phyloP scores from a whole-genome alignment of 106 monocot genomes.

The Dendrobium officinale region DNA sequence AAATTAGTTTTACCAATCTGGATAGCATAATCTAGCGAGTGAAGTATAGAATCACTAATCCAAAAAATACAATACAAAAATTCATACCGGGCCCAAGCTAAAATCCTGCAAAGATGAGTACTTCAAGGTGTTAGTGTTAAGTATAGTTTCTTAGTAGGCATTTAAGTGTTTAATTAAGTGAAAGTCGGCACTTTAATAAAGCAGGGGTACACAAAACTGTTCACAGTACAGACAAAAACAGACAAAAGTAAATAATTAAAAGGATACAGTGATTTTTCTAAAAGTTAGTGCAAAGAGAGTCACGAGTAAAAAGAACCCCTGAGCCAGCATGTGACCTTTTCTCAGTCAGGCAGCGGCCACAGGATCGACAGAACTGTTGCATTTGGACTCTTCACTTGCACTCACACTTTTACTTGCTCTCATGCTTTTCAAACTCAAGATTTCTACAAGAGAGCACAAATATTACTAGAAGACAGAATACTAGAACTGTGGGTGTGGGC shows the following conservation, averaged over 20 bases:
- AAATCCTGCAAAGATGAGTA: neutral
- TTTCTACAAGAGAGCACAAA: too few relatives aligned
- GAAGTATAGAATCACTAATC: neutral
- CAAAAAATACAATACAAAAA: neutral
- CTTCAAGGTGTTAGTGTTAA: neutral
- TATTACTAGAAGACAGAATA: too few relatives aligned
- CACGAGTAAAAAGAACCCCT: conserved; percentile 19
- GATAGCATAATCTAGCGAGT: neutral
- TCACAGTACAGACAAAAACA: neutral
- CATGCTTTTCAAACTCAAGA: neutral
- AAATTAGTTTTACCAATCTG: neutral
- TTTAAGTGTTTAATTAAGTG: neutral
- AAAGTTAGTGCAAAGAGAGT: conserved; percentile 7
- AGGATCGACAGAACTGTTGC: neutral
- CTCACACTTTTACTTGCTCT: neutral
- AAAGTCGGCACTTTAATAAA: neutral
- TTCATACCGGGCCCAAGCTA: neutral
- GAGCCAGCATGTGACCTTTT: neutral
- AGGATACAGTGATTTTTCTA: neutral
- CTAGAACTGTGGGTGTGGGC: too few relatives aligned
- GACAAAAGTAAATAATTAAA: neutral
- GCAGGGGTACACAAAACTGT: neutral
- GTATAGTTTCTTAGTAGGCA: neutral
- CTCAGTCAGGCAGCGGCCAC: neutral
- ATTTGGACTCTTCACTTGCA: neutral